Evolutionary conservation across 148 eudicot genomes (phyloP).

Genomic region (Dianthus caryophyllus): DNA sequence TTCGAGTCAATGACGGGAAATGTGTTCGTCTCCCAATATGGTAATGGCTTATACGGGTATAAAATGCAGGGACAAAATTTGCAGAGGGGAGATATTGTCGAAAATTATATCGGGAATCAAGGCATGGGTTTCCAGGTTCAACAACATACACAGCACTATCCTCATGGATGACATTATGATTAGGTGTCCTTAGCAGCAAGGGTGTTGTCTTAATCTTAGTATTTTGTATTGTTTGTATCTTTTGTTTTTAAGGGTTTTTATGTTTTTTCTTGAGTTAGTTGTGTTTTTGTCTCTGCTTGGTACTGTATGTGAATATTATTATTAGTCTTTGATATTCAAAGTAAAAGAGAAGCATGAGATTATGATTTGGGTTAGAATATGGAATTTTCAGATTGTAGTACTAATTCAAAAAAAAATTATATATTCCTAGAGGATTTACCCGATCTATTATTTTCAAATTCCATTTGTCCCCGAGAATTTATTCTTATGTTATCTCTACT

Average conservation of each 20-base stretch:
- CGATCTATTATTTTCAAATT: not conserved
- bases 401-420: constrained; percentile 21
- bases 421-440: constrained; percentile 21
- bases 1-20: constrained; percentile 39
- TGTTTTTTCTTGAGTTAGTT: constrained; percentile 22
- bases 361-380: constrained; percentile 20
- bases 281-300: constrained; percentile 30
- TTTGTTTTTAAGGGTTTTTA: constrained; percentile 19
- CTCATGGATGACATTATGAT: constrained; percentile 45
- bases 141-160: constrained; percentile 47
- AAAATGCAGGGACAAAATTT: constrained; percentile 47
- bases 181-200: constrained; percentile 19
- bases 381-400: constrained; percentile 22
- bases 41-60: constrained; percentile 37
- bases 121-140: constrained; percentile 59
- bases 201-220: constrained; percentile 36
- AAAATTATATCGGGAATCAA: constrained; percentile 37
- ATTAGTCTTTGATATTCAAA: constrained; percentile 31
- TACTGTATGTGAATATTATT: constrained; percentile 36
- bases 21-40: constrained; percentile 39
- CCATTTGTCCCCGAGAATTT: constrained; percentile 2
- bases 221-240: constrained; percentile 32
- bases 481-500: constrained; percentile 10
- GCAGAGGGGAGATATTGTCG: too few relatives aligned
- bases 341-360: constrained; percentile 22